Evolutionary conservation across 495 filamentous ascomycete genomes (phyloP).

Genomic region (Lophiotrema nucula): DNA sequence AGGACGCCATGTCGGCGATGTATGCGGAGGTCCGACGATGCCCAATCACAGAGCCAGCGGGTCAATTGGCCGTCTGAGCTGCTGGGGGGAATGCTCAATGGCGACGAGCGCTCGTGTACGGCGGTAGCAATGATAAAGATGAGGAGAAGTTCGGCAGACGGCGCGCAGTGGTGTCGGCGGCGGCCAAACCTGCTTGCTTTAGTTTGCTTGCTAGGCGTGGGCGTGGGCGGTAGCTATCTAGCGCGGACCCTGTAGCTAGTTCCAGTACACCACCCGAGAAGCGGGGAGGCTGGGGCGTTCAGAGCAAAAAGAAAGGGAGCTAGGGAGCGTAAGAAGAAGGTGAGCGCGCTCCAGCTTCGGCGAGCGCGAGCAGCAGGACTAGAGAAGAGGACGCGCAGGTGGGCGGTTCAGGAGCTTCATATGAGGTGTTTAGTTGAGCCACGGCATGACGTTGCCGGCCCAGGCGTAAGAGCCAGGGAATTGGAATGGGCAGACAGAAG

Average conservation of each 20-base stretch:
- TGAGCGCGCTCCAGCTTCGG: neutral
- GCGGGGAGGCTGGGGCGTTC: neutral
- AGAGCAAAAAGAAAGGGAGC: neutral
- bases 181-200: neutral
- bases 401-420: neutral
- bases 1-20: conserved; percentile 5
- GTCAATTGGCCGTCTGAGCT: neutral
- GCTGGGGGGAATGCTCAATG: neutral
- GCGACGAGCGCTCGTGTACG: neutral
- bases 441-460: neutral
- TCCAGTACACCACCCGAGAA: neutral
- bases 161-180: neutral
- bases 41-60: neutral
- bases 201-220: neutral
- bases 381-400: too few species aligned
- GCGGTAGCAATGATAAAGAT: too few species aligned
- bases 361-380: too few species aligned
- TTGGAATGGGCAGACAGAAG: neutral
- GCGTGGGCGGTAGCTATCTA: neutral
- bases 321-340: neutral
- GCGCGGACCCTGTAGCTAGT: neutral
- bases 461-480: neutral
- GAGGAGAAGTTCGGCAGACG: too few species aligned
- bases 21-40: neutral
- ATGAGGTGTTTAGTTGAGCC: neutral